Evolutionary conservation across 2,329 filamentous ascomycete species (phyloP).

Genomic region (Xylariaceae sp.): DNA sequence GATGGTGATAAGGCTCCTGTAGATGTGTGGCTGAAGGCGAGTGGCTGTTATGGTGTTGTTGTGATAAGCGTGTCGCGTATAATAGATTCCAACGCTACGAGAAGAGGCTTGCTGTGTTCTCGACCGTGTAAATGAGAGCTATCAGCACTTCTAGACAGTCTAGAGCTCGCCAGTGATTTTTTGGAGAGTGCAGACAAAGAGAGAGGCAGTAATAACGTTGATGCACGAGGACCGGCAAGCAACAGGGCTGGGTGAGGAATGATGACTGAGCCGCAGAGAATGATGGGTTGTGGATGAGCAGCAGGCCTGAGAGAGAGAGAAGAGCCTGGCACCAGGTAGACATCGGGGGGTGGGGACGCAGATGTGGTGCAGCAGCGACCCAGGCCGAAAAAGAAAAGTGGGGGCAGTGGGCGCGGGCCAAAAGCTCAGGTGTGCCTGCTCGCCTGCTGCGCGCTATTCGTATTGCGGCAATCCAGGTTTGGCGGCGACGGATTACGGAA

Average conservation of each 20-base stretch:
- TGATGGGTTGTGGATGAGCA: slow-evolving; percentile 34
- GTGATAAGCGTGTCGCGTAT: slow-evolving; percentile 21
- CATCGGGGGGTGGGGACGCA: slow-evolving; percentile 2
- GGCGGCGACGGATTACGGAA: too few species aligned
- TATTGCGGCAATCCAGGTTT: too few species aligned
- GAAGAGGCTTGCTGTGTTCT: slow-evolving; percentile 3
- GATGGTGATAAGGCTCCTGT: slow-evolving; percentile 27
- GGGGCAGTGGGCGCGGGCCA: background rate
- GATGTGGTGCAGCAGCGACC: too few species aligned
- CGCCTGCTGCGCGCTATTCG: too few species aligned
- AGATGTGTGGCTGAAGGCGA: slow-evolving; percentile 35
- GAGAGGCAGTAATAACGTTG: slow-evolving; percentile 2
- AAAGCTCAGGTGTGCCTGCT: too few species aligned
- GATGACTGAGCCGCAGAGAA: slow-evolving; percentile 33
- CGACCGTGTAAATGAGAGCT: slow-evolving; percentile 2
- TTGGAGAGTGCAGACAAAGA: slow-evolving; percentile 1
- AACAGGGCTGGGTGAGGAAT: slow-evolving; percentile 23
- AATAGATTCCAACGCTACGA: background rate
- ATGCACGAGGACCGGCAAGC: slow-evolving; percentile 12
- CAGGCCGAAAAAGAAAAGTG: background rate
- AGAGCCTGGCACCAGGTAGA: slow-evolving; percentile 30
- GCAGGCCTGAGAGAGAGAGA: too few species aligned
- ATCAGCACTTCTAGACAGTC: background rate
- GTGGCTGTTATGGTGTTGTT: slow-evolving; percentile 36
- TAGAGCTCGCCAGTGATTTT: background rate